A percentile compares a stretch with the other conserved stretches of the same genome.
Evolutionary conservation across 2,329 filamentous ascomycete genomes (phyloP).

Genomic region (Microcyclospora tardicrescens): DNA sequence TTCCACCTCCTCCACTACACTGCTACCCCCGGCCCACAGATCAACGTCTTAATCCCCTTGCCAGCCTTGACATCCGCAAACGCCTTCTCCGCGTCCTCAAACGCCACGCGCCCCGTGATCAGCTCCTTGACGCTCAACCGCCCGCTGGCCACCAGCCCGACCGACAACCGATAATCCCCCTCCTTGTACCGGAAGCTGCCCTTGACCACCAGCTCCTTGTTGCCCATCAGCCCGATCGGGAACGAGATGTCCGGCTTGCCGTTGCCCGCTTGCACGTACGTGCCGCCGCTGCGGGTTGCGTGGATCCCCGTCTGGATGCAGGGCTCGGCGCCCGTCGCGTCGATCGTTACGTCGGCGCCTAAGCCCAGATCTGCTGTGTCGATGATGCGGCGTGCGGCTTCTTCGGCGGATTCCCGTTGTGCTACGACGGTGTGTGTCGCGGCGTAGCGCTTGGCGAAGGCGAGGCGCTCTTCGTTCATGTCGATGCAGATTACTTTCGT

Average conservation of each 20-base stretch:
- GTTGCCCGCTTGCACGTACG: conserved; percentile 74
- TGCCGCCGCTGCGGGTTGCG: conserved; percentile 34
- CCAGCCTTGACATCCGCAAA: conserved; percentile 79
- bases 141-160: conserved; percentile 61
- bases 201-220: conserved; percentile 76
- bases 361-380: conserved; percentile 47
- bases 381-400: conserved; percentile 60
- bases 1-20: no score
- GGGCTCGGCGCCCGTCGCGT: conserved; percentile 35
- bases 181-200: conserved; percentile 83
- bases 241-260: conserved; percentile 77
- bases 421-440: conserved; percentile 60
- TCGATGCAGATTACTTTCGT: conserved; percentile 75
- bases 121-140: conserved; percentile 65
- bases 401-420: conserved; percentile 45
- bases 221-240: conserved; percentile 79
- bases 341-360: conserved; percentile 36
- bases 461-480: conserved; percentile 65
- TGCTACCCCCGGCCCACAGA: conserved; percentile 8
- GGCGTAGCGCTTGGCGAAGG: conserved; percentile 62
- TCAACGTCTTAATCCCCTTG: conserved; percentile 57
- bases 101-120: conserved; percentile 64
- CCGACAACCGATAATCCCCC: conserved; percentile 75
- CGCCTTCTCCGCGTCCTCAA: conserved; percentile 70
- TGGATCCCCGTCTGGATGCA: conserved; percentile 39